A percentile compares a stretch with the other conserved stretches of the same genome.
Evolutionary conservation across 208 protist species (phyloP).

Genomic region (Angomonas deanei): DNA sequence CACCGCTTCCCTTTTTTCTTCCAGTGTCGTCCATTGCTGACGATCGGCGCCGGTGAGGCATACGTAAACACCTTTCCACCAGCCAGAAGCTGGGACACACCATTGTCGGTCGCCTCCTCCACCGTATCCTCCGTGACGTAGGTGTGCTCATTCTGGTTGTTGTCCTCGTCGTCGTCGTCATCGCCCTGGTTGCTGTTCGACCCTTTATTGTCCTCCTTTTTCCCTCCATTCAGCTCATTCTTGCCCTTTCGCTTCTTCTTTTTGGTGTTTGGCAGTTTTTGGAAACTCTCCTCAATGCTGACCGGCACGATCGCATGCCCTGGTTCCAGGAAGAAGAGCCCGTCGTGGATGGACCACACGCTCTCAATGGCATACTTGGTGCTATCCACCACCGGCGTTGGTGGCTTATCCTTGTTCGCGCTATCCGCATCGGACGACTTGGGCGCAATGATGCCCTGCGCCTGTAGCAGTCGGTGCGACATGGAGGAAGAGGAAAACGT

Average conservation of each 20-base stretch:
- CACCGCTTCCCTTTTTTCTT: not conserved
- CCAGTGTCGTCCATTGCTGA: not conserved
- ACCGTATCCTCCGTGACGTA: conserved; percentile 8
- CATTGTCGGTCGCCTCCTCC: not conserved
- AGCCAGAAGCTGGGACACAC: not conserved
- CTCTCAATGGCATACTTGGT: conserved; percentile 16
- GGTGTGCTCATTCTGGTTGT: conserved; percentile 12
- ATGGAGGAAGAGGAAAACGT: conserved; percentile 36
- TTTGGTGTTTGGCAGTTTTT: conserved; percentile 8
- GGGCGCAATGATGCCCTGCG: conserved; percentile 16
- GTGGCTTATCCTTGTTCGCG: not conserved
- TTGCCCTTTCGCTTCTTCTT: conserved; percentile 11
- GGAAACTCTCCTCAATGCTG: conserved; percentile 16
- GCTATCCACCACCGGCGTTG: not conserved
- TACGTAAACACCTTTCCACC: conserved; percentile 7
- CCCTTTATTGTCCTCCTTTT: not conserved
- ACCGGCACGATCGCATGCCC: conserved; percentile 25
- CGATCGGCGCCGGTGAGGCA: not conserved
- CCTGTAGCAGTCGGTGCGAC: conserved; percentile 24
- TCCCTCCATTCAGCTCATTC: conserved; percentile 3
- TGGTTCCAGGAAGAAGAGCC: conserved; percentile 32
- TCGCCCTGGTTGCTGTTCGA: not conserved
- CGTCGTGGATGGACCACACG: conserved; percentile 43
- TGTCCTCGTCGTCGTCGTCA: not conserved
- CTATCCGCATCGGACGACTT: not conserved